phyloP scores from a whole-genome alignment of 768 basidiomycete genomes.

The Trametes coccinea region DNA sequence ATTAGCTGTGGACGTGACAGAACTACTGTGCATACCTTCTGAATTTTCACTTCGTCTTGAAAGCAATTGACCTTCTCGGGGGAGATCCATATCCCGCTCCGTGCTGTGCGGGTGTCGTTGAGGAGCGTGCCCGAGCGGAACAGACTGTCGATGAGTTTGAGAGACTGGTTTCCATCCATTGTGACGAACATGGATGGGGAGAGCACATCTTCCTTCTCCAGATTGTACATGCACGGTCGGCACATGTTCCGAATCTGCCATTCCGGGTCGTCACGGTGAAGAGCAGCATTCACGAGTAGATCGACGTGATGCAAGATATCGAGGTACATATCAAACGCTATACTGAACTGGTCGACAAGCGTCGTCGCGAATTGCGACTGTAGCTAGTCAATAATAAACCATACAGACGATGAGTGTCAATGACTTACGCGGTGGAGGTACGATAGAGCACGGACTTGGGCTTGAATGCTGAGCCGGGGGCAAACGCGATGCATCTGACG shows the following conservation, averaged over 20 bases:
- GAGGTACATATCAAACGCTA: constrained; percentile 31
- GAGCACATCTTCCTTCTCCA: background rate
- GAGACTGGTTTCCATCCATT: constrained; percentile 26
- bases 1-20: too few relatives aligned
- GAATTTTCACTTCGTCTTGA: too few relatives aligned
- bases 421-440: constrained; percentile 24
- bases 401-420: too few relatives aligned
- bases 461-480: constrained; percentile 29
- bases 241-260: constrained; percentile 31
- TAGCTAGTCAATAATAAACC: background rate
- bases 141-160: constrained; percentile 20
- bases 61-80: constrained; percentile 1
- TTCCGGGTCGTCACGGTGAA: constrained; percentile 22
- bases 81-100: constrained; percentile 11
- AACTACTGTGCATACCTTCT: too few relatives aligned
- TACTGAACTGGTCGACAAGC: constrained; percentile 27
- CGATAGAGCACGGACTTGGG: constrained; percentile 18
- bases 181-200: constrained; percentile 17
- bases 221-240: constrained; percentile 30
- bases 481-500: constrained; percentile 30
- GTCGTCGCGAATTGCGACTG: background rate
- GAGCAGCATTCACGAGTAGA: constrained; percentile 4
- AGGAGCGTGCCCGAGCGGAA: background rate
- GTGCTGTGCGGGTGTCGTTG: background rate
- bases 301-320: constrained; percentile 25